phyloP scores from a whole-genome alignment of 768 basidiomycete genomes.

The Inosperma sp. region DNA sequence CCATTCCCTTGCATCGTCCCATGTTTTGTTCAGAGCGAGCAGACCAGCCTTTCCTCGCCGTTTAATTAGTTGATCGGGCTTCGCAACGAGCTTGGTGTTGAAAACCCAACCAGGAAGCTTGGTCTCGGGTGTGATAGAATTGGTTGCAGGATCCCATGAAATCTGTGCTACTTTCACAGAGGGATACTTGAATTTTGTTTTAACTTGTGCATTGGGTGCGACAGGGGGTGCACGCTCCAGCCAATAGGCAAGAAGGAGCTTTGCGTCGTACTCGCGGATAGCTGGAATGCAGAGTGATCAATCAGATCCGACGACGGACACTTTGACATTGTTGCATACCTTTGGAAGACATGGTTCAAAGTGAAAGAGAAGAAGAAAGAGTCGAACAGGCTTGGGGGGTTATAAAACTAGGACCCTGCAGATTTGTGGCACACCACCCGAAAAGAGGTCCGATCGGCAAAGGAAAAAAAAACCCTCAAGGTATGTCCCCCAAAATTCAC shows the following conservation, averaged over 20 bases:
- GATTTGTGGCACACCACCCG: background rate
- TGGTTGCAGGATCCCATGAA: slow-evolving; percentile 73
- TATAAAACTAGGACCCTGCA: background rate
- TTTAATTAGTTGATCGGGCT: slow-evolving; percentile 99
- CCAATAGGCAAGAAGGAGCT: slow-evolving; percentile 97
- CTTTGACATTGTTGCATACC: slow-evolving; percentile 23
- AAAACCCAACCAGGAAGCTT: slow-evolving; percentile 77
- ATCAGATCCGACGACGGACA: slow-evolving; percentile 10
- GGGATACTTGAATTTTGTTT: slow-evolving; percentile 61
- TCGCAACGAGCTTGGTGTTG: slow-evolving; percentile 85
- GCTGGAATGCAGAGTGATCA: slow-evolving; percentile 26
- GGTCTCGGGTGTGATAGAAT: slow-evolving; percentile 45
- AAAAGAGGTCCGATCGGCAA: slow-evolving; percentile 5
- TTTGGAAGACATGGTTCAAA: slow-evolving; percentile 42
- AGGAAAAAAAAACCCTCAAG: background rate
- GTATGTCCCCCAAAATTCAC: slow-evolving; percentile 4
- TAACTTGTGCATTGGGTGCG: slow-evolving; percentile 51
- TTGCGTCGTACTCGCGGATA: slow-evolving; percentile 98
- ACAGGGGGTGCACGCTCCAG: slow-evolving; percentile 84
- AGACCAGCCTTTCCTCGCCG: slow-evolving; percentile 98
- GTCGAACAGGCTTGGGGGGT: background rate
- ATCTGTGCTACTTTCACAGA: slow-evolving; percentile 80
- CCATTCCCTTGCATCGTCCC: slow-evolving; percentile 86
- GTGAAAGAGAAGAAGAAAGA: background rate
- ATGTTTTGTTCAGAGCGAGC: slow-evolving; percentile 88